Evolutionary conservation across 2,329 filamentous ascomycete genomes (phyloP).

Genomic region (Teratosphaeria pseudoeucalypti): DNA sequence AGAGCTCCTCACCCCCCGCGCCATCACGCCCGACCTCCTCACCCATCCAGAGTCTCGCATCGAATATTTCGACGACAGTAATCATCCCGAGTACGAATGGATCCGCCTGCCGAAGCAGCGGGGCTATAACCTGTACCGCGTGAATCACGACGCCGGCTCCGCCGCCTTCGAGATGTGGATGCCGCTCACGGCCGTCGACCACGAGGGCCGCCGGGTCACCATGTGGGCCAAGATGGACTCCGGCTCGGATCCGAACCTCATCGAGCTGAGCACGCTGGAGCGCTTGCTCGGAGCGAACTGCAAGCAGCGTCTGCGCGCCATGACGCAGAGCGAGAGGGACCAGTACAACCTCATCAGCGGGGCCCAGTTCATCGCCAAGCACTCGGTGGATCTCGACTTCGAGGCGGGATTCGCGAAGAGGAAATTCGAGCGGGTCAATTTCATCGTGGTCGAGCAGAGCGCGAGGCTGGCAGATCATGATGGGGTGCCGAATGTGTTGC

Average conservation of each 20-base stretch:
- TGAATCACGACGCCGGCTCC: conserved; percentile 1
- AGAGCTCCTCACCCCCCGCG: conserved; percentile 3
- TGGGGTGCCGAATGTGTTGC: conserved; percentile 10
- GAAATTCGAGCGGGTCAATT: conserved; percentile 6
- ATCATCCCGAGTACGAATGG: conserved; percentile 9
- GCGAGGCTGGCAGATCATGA: conserved; percentile 3
- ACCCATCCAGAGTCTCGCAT: not conserved
- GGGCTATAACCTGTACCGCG: conserved; percentile 8
- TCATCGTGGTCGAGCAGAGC: conserved; percentile 8
- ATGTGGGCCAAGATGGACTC: conserved; percentile 17
- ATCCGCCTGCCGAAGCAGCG: conserved; percentile 10
- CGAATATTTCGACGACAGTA: conserved; percentile 7
- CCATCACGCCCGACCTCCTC: not conserved
- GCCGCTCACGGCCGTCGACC: conserved; percentile 9
- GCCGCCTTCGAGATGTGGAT: conserved; percentile 11
- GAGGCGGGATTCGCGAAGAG: conserved; percentile 5
- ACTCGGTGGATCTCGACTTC: conserved; percentile 8
- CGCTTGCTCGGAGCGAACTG: conserved; percentile 1
- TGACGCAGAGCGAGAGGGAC: not conserved
- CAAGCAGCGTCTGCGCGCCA: not conserved
- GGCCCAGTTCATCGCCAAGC: conserved; percentile 7
- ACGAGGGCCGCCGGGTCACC: conserved; percentile 7
- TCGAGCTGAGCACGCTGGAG: conserved; percentile 9
- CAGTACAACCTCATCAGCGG: conserved; percentile 7
- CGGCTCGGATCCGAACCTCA: conserved; percentile 13